Percentiles rank a stretch among this genome's conserved stretches.
Conservation (phyloP, 2,329 filamentous ascomycete genomes). For the Cadophora gregata region DNA sequence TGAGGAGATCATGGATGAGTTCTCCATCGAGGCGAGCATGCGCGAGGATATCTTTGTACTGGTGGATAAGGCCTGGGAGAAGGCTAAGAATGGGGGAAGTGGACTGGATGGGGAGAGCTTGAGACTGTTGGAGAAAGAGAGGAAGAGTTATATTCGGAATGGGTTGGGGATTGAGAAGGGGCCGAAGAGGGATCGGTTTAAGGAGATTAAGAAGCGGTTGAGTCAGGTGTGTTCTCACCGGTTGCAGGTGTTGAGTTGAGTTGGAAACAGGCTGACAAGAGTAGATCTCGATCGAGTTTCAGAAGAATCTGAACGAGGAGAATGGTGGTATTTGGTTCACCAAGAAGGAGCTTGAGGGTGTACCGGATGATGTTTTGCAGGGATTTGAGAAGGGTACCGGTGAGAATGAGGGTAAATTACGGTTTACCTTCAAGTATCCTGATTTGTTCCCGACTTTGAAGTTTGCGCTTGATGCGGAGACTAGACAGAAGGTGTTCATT, state of each 20-base stretch:
- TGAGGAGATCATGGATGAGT: conserved; percentile 77
- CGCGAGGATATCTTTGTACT: conserved; percentile 79
- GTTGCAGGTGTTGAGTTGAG: no score
- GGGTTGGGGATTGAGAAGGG: conserved; percentile 75
- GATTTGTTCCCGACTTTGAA: conserved; percentile 80
- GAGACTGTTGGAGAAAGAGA: conserved; percentile 77
- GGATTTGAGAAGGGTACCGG: conserved; percentile 73
- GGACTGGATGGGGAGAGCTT: conserved; percentile 70
- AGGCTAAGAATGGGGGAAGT: conserved; percentile 49
- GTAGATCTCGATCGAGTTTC: conserved; percentile 75
- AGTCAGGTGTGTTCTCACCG: conserved; percentile 18
- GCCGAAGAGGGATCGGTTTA: conserved; percentile 77
- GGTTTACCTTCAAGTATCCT: conserved; percentile 82
- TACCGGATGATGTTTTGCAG: conserved; percentile 72
- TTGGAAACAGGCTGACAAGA: conserved; percentile 47
- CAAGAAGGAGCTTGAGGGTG: conserved; percentile 73
- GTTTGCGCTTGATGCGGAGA: conserved; percentile 74
- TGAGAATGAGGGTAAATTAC: conserved; percentile 75
- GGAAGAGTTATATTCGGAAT: conserved; percentile 78
- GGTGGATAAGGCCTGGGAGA: conserved; percentile 62
- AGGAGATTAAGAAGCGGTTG: conserved; percentile 83
- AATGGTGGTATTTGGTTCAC: conserved; percentile 83
- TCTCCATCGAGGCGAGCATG: conserved; percentile 79
- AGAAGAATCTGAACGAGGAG: conserved; percentile 84
- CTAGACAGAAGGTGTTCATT: conserved; percentile 71